These are phyloP conservation scores for Quercus alba DNA, from an alignment of 306 rosid genomes.

Conservation along the genomic window DNA sequence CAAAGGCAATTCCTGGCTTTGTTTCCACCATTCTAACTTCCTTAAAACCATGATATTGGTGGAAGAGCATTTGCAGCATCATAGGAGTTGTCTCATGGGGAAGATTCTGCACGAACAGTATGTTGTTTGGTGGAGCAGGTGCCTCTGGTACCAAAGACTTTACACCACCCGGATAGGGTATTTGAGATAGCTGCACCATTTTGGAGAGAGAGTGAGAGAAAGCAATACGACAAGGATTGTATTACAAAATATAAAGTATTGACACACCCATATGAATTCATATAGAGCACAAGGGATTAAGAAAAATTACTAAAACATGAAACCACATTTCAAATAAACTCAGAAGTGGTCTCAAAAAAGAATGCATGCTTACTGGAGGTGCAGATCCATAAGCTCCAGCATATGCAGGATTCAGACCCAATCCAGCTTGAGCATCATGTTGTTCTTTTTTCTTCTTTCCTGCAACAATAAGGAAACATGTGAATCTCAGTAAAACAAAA, in stretches of 20 bases:
- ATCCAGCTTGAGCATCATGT: constrained; percentile 80
- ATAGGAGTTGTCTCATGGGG: constrained; percentile 85
- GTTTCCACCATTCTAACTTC: constrained; percentile 99
- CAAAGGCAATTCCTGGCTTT: constrained; percentile 96
- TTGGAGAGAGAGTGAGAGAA: constrained; percentile 4
- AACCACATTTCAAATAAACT: neutral
- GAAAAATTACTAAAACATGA: neutral
- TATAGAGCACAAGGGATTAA: too few relatives aligned
- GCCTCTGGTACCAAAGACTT: constrained; percentile 84
- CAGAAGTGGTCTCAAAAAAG: neutral
- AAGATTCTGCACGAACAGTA: constrained; percentile 88
- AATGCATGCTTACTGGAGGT: constrained; percentile 60
- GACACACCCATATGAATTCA: too few relatives aligned
- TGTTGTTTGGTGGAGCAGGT: constrained; percentile 98
- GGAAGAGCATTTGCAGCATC: constrained; percentile 99
- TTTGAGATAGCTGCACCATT: constrained; percentile 54
- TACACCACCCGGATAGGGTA: constrained; percentile 84
- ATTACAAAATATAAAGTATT: neutral
- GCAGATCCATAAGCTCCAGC: constrained; percentile 74
- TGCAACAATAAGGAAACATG: constrained; percentile 21
- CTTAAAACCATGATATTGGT: constrained; percentile 85
- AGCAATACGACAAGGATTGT: constrained; percentile 2
- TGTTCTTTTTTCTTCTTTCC: constrained; percentile 94
- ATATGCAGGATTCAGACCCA: constrained; percentile 80
- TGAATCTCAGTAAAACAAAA: neutral